A percentile compares a stretch with the other conserved stretches of the same genome.
These are phyloP conservation scores for Colletotrichum falcatum DNA, from an alignment of 2,329 filamentous ascomycete genomes.

Conservation along the genomic window DNA sequence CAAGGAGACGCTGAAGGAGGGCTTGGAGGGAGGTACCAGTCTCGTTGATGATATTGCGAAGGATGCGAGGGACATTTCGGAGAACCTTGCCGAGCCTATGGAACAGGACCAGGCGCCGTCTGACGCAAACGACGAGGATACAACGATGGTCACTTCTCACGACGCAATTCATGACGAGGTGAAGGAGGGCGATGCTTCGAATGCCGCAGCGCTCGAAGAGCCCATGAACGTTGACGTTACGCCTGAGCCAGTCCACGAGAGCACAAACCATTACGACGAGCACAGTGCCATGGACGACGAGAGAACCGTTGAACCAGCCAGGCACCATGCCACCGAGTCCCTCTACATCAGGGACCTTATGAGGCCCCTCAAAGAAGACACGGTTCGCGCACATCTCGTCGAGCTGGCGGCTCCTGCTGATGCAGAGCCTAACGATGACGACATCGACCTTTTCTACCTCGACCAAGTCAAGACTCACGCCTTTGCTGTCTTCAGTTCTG, in stretches of 20 bases:
- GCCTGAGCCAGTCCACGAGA: slow-evolving; percentile 17
- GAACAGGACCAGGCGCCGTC: slow-evolving; percentile 19
- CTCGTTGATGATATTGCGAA: slow-evolving; percentile 32
- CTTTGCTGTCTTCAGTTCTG: slow-evolving; percentile 78
- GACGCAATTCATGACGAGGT: slow-evolving; percentile 12
- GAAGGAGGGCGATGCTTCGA: neutral
- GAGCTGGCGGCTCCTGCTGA: slow-evolving; percentile 73
- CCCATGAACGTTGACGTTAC: slow-evolving; percentile 1
- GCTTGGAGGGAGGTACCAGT: slow-evolving; percentile 23
- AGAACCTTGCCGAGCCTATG: slow-evolving; percentile 15
- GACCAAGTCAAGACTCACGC: slow-evolving; percentile 91
- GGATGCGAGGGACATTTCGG: slow-evolving; percentile 26
- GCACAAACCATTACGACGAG: slow-evolving; percentile 10
- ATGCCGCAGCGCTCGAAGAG: neutral
- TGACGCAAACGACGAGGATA: slow-evolving; percentile 5
- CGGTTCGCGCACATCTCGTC: slow-evolving; percentile 76
- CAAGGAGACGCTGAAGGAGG: slow-evolving; percentile 14
- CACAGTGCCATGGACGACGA: slow-evolving; percentile 50
- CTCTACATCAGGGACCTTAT: slow-evolving; percentile 93
- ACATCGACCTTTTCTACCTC: slow-evolving; percentile 79
- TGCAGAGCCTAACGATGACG: slow-evolving; percentile 61
- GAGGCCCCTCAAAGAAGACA: slow-evolving; percentile 80
- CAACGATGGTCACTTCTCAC: slow-evolving; percentile 21
- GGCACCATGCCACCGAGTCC: slow-evolving; percentile 79
- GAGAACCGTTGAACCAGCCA: slow-evolving; percentile 63